phyloP scores from a whole-genome alignment of 371 early-diverging fungal genomes.

The Mucor piriformis region DNA sequence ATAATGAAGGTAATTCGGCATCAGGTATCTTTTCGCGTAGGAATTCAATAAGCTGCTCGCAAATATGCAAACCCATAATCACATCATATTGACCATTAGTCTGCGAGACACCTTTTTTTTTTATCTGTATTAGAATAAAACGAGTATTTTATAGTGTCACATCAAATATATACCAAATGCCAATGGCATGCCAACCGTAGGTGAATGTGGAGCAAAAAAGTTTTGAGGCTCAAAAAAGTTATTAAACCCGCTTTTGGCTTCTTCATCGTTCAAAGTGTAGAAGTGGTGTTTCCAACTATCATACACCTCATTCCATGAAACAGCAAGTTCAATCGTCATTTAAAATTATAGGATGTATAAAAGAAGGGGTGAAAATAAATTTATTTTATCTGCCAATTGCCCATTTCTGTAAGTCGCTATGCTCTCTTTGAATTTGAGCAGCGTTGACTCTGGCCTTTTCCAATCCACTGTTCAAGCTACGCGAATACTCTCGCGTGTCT shows the following conservation, averaged over 20 bases:
- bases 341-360: neutral
- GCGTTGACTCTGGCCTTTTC: conserved; percentile 79
- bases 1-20: neutral
- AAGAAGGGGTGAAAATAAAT: neutral
- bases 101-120: neutral
- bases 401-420: conserved; percentile 32
- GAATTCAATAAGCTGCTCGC: conserved; percentile 9
- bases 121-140: neutral
- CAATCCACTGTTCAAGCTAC: conserved; percentile 79
- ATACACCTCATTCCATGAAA: conserved; percentile 14
- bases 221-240: conserved; percentile 13
- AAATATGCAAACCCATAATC: conserved; percentile 16
- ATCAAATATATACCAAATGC: conserved; percentile 9
- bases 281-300: conserved; percentile 5
- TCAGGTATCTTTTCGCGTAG: neutral
- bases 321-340: conserved; percentile 3
- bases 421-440: conserved; percentile 77
- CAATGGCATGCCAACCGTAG: conserved; percentile 22
- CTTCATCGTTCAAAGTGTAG: neutral
- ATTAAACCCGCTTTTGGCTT: conserved; percentile 7
- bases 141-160: neutral
- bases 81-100: conserved; percentile 7
- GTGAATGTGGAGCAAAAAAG: conserved; percentile 15
- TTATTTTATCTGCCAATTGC: neutral
- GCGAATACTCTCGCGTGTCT: conserved; percentile 66